A percentile compares a stretch with the other conserved stretches of the same genome.
phyloP scores from a whole-genome alignment of 768 basidiomycete genomes.

The Neoboletus magnificus region DNA sequence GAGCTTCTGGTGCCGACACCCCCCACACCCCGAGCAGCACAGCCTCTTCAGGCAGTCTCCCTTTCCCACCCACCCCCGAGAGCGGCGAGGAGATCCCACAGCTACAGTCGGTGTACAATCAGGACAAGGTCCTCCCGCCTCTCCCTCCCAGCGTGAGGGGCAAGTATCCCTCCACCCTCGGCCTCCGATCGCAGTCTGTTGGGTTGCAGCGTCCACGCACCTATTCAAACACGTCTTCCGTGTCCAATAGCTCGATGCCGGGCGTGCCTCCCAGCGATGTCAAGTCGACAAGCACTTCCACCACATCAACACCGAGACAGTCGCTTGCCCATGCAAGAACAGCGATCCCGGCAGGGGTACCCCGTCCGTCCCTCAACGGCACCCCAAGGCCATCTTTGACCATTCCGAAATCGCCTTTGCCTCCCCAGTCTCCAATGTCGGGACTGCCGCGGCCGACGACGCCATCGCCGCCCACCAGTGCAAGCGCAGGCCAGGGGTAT shows the following conservation, averaged over 20 bases:
- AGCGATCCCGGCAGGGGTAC: conserved; percentile 4
- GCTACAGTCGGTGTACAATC: conserved; percentile 8
- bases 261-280: conserved; percentile 2
- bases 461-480: conserved; percentile 6
- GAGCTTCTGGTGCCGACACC: conserved; percentile 10
- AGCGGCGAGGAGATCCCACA: conserved; percentile 18
- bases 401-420: conserved; percentile 25
- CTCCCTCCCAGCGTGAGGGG: conserved; percentile 17
- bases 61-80: conserved; percentile 30
- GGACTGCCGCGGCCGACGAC: conserved; percentile 22
- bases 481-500: conserved; percentile 12
- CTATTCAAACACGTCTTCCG: conserved; percentile 33
- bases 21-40: conserved; percentile 32
- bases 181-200: conserved; percentile 9
- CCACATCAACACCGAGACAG: conserved; percentile 8
- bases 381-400: conserved; percentile 25
- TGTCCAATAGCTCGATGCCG: conserved; percentile 19
- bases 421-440: conserved; percentile 10
- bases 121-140: conserved; percentile 33
- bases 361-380: conserved; percentile 19
- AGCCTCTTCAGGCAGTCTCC: conserved; percentile 27
- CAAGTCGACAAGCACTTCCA: conserved; percentile 12
- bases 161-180: conserved; percentile 21
- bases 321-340: conserved; percentile 7
- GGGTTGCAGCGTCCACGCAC: conserved; percentile 28